Base-by-base conservation (phyloP, 83 land plant species). In the Picea abies region DNA sequence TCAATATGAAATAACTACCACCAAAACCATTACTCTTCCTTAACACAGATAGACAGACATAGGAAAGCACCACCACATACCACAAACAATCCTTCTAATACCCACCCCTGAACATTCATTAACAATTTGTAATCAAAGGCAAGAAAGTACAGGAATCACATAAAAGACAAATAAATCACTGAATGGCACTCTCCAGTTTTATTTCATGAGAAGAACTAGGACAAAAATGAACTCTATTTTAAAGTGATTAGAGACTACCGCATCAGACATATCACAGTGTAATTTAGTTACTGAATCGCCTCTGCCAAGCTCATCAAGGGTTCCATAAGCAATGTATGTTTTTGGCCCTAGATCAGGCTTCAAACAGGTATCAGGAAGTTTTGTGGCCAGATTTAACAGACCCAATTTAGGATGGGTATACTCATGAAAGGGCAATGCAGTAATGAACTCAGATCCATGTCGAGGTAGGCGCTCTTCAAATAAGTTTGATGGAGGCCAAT, bases 241-340 rank as follows among this genome's bases (percentile, higher is more conserved):
- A 1, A 11, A 11, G 56, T 10, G 56, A 52, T 10, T 10, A 52
- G 56, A 52, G 56, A 0, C 56, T 84, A 92, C 94, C 75, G 90
- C 92, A 84, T 92, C 94, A 63, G 94, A 86, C 88, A 92, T 85
- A 76, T 90, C 90, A 73, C 90, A 92, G 78, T 92, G 94, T 39
- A 92, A 84, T 79, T 90, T 90, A 19, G 94, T 90, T 11, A 87
- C 87, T 10, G 92, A 90, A 64, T 90, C 92, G 39, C 88, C 92
- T 6, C 85, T 78, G 3, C 90, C 90, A 76, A 92, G 88, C 78
- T 92, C 94, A 63, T 84, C 76, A 47, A 32, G 56, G 82, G 84
- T 25, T 25, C 94, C 94, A 88, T 90, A 90, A 4, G 92, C 94
- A 37, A 92, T 90, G 58, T 83, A 90, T 52, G 92, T 81, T 41